These are phyloP conservation scores for Xylaria nigripes DNA, from an alignment of 495 filamentous ascomycete species.

Conservation along the genomic window DNA sequence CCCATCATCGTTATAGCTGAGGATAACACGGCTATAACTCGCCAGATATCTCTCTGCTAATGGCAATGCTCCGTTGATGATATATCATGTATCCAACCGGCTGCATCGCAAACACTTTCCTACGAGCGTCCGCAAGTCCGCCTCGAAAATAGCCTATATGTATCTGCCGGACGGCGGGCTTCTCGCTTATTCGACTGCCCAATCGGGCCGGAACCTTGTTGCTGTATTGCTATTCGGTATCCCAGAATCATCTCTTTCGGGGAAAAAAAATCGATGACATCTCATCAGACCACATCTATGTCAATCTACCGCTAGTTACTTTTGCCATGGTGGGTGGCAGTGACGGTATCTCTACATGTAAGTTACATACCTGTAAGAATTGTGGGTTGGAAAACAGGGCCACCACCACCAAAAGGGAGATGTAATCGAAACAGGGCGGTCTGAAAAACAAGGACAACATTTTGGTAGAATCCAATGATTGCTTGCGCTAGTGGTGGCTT, in stretches of 20 bases:
- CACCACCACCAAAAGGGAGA: too few species aligned
- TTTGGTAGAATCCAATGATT: neutral
- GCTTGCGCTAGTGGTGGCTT: neutral
- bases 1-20: neutral
- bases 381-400: neutral
- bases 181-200: neutral
- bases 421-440: neutral
- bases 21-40: neutral
- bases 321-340: neutral
- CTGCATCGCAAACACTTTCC: slow-evolving; percentile 7
- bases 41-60: neutral
- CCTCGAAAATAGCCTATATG: neutral
- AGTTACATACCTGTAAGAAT: neutral
- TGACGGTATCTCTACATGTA: neutral
- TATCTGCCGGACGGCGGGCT: neutral
- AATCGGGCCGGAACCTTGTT: neutral
- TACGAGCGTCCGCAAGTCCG: neutral
- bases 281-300: neutral
- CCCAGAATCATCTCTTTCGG: neutral
- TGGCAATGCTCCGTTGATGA: slow-evolving; percentile 2
- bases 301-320: neutral
- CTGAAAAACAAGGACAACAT: neutral
- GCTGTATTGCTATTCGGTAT: neutral
- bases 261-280: neutral
- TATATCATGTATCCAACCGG: neutral